A percentile compares a stretch with the other conserved stretches of the same genome.
phyloP scores from a whole-genome alignment of 129 eudicot species.

The Mikania micrantha region DNA sequence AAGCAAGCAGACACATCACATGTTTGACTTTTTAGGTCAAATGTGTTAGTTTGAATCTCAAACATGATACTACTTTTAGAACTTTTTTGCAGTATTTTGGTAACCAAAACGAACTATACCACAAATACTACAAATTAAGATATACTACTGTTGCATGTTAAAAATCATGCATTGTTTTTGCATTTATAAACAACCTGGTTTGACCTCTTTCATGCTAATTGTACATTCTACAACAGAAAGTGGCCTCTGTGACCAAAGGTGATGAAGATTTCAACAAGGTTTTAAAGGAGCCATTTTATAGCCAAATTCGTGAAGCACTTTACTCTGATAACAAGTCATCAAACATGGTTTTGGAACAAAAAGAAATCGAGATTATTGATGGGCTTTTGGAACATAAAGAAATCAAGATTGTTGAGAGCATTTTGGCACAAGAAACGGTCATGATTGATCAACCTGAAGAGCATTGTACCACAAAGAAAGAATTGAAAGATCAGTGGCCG shows the following conservation, averaged over 20 bases:
- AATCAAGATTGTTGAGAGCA: conserved; percentile 4
- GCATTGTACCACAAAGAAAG: conserved; percentile 7
- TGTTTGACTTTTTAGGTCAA: conserved; percentile 19
- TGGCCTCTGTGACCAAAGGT: conserved; percentile 64
- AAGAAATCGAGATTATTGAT: conserved; percentile 10
- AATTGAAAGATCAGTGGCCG: conserved; percentile 11
- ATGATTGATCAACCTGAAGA: conserved; percentile 17
- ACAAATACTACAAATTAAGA: not conserved
- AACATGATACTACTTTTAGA: not conserved
- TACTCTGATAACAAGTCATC: conserved; percentile 24
- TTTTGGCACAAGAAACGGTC: conserved; percentile 10
- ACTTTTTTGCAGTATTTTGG: not conserved
- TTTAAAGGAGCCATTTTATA: conserved; percentile 57
- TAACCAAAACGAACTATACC: not conserved
- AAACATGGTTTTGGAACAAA: conserved; percentile 18
- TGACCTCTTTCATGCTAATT: conserved; percentile 17
- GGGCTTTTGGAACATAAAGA: conserved; percentile 24
- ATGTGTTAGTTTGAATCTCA: not conserved
- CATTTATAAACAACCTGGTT: not conserved
- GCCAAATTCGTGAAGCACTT: conserved; percentile 57
- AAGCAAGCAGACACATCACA: conserved; percentile 1
- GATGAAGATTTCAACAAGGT: conserved; percentile 55
- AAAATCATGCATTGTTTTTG: not conserved
- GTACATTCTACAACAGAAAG: conserved; percentile 47
- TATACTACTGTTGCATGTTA: not conserved